Conservation (phyloP, 495 filamentous ascomycete genomes). For the Neohortaea acidophila region DNA sequence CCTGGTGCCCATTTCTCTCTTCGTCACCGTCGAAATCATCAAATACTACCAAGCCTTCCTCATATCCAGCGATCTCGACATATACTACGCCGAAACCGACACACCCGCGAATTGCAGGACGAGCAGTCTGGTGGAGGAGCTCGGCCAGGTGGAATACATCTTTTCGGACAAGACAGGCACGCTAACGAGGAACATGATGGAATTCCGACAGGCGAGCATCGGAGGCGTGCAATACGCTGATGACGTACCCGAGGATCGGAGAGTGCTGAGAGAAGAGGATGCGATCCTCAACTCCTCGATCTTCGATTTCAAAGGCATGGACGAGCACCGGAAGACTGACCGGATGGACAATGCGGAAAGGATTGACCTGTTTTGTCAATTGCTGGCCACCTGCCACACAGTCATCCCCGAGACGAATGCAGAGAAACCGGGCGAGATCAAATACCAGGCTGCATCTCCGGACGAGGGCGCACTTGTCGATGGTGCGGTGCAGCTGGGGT, state of each 20-base stretch:
- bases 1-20: slow-evolving; percentile 89
- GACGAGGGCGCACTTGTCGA: slow-evolving; percentile 95
- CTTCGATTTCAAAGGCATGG: slow-evolving; percentile 68
- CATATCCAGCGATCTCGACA: slow-evolving; percentile 93
- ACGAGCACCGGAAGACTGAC: slow-evolving; percentile 14
- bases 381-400: slow-evolving; percentile 88
- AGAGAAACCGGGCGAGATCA: slow-evolving; percentile 63
- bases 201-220: slow-evolving; percentile 90
- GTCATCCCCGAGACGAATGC: slow-evolving; percentile 84
- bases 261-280: slow-evolving; percentile 54
- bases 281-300: slow-evolving; percentile 69
- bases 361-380: slow-evolving; percentile 80
- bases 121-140: slow-evolving; percentile 88
- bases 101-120: slow-evolving; percentile 93
- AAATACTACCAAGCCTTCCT: slow-evolving; percentile 96
- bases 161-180: slow-evolving; percentile 99
- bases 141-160: slow-evolving; percentile 96
- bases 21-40: slow-evolving; percentile 94
- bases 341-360: slow-evolving; percentile 42
- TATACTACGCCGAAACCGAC: slow-evolving; percentile 92
- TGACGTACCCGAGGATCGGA: slow-evolving; percentile 80
- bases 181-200: slow-evolving; percentile 98
- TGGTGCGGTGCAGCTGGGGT: slow-evolving; percentile 72
- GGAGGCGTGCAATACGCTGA: slow-evolving; percentile 88
- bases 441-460: slow-evolving; percentile 94